A percentile compares a stretch with the other conserved stretches of the same genome.
Conservation (phyloP, 495 filamentous ascomycete genomes). For the Rhypophila decipiens region DNA sequence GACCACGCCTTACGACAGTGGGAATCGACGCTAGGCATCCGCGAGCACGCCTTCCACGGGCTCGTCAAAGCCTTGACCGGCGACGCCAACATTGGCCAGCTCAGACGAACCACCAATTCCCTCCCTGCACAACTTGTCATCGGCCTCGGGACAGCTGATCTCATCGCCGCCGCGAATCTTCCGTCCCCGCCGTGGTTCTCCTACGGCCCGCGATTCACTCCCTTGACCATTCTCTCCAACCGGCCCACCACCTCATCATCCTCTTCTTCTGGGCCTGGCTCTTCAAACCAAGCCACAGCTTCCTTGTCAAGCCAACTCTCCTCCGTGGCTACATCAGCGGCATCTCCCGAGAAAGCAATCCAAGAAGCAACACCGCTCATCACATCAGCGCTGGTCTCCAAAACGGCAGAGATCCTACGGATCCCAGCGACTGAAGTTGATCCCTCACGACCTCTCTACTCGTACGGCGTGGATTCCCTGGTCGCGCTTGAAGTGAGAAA, state of each 20-base stretch:
- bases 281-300: too few relatives aligned
- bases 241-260: neutral
- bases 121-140: neutral
- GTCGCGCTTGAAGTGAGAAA: conserved; percentile 53
- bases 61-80: too few relatives aligned
- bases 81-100: too few relatives aligned
- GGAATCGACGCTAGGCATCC: neutral
- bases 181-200: neutral
- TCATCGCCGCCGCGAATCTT: neutral
- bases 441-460: conserved; percentile 20
- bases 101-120: neutral
- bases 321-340: neutral
- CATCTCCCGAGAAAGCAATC: neutral
- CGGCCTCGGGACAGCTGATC: neutral
- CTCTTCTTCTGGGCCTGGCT: too few relatives aligned
- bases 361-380: neutral
- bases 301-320: neutral
- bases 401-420: neutral
- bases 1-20: neutral
- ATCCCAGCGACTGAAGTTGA: neutral
- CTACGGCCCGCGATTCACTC: neutral
- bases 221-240: neutral
- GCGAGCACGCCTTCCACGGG: neutral
- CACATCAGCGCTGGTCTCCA: neutral
- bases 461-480: conserved; percentile 51